Evolutionary conservation across 331 rosid genomes (phyloP).

Genomic region (Telfairia occidentalis): DNA sequence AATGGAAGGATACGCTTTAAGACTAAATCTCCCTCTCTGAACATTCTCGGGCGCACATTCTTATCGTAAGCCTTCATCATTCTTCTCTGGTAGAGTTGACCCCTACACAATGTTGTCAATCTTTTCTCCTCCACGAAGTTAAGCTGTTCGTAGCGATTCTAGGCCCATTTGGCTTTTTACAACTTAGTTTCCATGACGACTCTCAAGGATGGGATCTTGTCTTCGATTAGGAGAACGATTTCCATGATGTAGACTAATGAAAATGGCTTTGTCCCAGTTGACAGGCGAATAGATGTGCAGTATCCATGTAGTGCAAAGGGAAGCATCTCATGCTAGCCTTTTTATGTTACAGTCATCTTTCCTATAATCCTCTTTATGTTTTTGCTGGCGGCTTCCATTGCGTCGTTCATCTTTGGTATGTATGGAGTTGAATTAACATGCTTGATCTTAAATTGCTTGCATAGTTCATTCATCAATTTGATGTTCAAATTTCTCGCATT

Average conservation of each 20-base stretch:
- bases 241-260: too few relatives aligned
- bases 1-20: neutral
- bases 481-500: neutral
- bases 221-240: too few relatives aligned
- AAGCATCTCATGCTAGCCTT: neutral
- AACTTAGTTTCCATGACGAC: too few relatives aligned
- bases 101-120: too few relatives aligned
- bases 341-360: neutral
- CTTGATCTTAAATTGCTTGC: neutral
- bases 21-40: neutral
- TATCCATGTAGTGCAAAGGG: too few relatives aligned
- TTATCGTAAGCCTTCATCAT: neutral
- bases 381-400: neutral
- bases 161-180: too few relatives aligned
- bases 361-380: too few relatives aligned
- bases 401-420: neutral
- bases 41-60: neutral
- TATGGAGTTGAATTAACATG: neutral
- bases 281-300: too few relatives aligned
- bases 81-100: neutral
- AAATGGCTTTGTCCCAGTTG: too few relatives aligned
- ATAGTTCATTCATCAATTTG: neutral
- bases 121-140: neutral
- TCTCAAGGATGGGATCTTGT: too few relatives aligned
- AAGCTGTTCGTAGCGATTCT: too few relatives aligned